Evolutionary conservation across 371 early-diverging fungal species (phyloP), one percentile per base, ranked within the genome.

Genomic region (Circinella umbellata): DNA sequence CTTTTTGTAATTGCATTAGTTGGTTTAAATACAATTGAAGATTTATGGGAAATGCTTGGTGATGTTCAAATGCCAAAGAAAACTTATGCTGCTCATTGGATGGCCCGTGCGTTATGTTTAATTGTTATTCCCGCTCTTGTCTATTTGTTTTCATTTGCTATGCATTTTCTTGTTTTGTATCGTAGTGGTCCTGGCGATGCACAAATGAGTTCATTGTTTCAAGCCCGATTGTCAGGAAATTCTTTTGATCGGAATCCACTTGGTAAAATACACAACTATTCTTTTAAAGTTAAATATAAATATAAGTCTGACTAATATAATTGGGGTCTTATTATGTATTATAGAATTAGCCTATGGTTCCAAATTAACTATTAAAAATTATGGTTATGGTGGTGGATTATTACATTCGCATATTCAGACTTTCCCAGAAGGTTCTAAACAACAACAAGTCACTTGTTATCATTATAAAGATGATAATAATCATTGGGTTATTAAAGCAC

Each of bases 391-490:
- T n/a, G 97, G 95, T 46, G 99, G 99, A 9, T 77, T 98, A 64
- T 89, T 99, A 54, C 99, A 99, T 81, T 99, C 99, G 8, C 99
- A 99, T 78, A 78, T 91, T 17, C 96, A 98, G 79, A 87, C 83
- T 13, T 99, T 93, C 74, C 99, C 99, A 7, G 89, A 90, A 49
- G 98, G 96, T 20, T 95, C 96, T 4, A 90, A 92, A 63, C 98
- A 96, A 76, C 98, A 99, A 74, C 99, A 99, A 80, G 91, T 99
- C n/a, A 99, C 99, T 0, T 93, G 94, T 64, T 99, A 99, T 79
- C 93, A 93, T 64, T 97, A 99, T 81, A 96, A 96, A 75, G 99
- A 99, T 82, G 73, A 75, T 63, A 99, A 99, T 84, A 99, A 99
- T 80, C 88, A 97, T 64, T 99, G 98, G 96, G 70, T 89, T 13